These are phyloP conservation scores for Penicillium simplicissimum DNA, from an alignment of 495 filamentous ascomycete species.

Conservation along the genomic window DNA sequence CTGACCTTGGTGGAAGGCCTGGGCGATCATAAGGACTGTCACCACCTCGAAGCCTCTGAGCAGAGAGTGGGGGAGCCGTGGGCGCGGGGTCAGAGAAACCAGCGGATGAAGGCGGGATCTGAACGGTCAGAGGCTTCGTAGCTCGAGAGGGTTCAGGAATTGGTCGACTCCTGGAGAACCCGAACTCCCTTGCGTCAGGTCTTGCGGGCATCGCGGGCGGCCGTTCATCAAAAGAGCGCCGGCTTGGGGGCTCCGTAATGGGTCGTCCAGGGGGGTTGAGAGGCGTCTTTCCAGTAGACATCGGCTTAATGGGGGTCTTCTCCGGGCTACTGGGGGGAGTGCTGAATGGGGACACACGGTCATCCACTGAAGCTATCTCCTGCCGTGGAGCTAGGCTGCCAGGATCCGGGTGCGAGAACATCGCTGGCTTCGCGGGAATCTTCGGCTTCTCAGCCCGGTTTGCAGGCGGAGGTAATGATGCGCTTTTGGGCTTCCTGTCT, in stretches of 20 bases:
- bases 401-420: conserved; percentile 34
- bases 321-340: conserved; percentile 82
- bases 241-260: conserved; percentile 24
- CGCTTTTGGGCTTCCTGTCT: conserved; percentile 42
- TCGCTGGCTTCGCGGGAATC: conserved; percentile 53
- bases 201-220: conserved; percentile 14
- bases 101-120: conserved; percentile 34
- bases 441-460: conserved; percentile 84
- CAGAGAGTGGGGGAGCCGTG: conserved; percentile 30
- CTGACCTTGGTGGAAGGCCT: conserved; percentile 58
- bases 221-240: conserved; percentile 34
- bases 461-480: conserved; percentile 64
- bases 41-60: conserved; percentile 24
- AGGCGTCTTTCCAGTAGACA: conserved; percentile 16
- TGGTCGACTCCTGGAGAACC: conserved; percentile 30
- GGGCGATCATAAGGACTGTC: conserved; percentile 56
- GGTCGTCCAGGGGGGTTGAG: conserved; percentile 25
- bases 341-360: conserved; percentile 80
- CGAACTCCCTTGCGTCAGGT: conserved; percentile 33
- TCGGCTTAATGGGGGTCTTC: conserved; percentile 41
- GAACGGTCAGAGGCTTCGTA: conserved; percentile 38
- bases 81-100: conserved; percentile 23
- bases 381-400: conserved; percentile 37
- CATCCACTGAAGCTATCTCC: conserved; percentile 41
- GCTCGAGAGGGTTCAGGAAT: conserved; percentile 31